Evolutionary conservation across 2,329 filamentous ascomycete genomes (phyloP).

Genomic region (Dothiorella sarmentorum): DNA sequence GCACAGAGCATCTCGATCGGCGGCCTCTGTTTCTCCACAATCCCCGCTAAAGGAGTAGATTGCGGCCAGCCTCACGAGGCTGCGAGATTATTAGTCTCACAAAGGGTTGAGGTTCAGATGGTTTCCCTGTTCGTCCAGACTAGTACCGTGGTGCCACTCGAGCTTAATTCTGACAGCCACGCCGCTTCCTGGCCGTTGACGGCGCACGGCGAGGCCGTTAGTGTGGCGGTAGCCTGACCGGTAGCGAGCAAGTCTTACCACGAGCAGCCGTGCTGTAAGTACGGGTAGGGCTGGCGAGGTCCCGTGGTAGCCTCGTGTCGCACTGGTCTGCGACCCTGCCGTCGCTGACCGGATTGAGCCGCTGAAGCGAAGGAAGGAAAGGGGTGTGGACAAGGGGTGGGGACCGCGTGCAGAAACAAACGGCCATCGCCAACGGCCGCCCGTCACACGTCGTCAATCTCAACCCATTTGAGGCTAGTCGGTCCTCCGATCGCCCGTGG

Average conservation of each 20-base stretch:
- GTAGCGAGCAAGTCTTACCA: constrained; percentile 1
- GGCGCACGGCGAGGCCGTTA: constrained; percentile 1
- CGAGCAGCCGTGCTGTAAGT: constrained; percentile 6
- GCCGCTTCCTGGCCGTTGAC: constrained; percentile 8
- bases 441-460: background rate
- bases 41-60: background rate
- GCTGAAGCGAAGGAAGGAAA: constrained; percentile 1
- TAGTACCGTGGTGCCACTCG: background rate
- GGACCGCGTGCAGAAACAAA: constrained; percentile 3
- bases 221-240: background rate
- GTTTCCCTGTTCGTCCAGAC: background rate
- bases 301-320: background rate
- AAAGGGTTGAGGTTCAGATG: background rate
- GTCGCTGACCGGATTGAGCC: background rate
- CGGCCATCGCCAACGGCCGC: constrained; percentile 2
- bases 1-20: background rate
- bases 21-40: background rate
- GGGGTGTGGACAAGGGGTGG: background rate
- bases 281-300: constrained; percentile 6
- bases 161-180: constrained; percentile 10
- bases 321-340: background rate
- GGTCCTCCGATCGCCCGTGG: background rate
- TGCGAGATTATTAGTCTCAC: background rate
- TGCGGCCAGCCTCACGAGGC: background rate
- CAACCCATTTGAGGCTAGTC: background rate